Base-by-base conservation (phyloP, 2,329 filamentous ascomycete species). In the Fusarium sp. region DNA sequence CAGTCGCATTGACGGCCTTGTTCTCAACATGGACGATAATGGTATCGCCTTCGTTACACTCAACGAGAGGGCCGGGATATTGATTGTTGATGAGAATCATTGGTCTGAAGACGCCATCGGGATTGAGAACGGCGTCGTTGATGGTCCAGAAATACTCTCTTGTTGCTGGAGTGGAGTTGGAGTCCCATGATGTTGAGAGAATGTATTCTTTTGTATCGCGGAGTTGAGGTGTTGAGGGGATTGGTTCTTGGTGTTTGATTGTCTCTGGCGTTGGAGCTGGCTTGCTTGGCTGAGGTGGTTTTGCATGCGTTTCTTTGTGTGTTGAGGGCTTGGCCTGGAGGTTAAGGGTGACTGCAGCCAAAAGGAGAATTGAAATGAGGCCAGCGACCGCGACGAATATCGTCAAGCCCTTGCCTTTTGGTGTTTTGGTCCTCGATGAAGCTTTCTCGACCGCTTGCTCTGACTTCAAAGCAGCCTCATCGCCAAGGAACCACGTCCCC, bases 41-140 rank as follows among this genome's bases (percentile, higher is more conserved):
- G 3, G 87, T 90, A 75, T 96, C 94, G 26, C 92, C 93, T 72
- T 93, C 90, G 73, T 93, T 94, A 70, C 90, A 90, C 72, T 93
- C 89, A 51, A 96, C 89, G 49, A 93, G 81, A 11, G 93, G 93
- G 1, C 93, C 88, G 0, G 94, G 94, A 81, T 93, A 95, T 78
- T 92, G 85, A 41, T 90, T 90, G 78, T 96, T 94, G 82, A 94
- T 93, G 42, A 91, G 89, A 59, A 94, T 88, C 85, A 92, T 88
- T 14, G 84, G 86, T 26, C 87, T 85, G 48, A 81, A 85, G 26
- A 90, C 81, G 7, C 88, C 91, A 75, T 93, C 90, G 1, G 91
- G 91, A 60, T 90, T 91, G 47, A 89, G 85, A 0, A 85, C 82
- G 38, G 87, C 87, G 68, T 92, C 89, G 15, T 82, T 79, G 36